A percentile compares a stretch with the other conserved stretches of the same genome.
Evolutionary conservation across 257 asterid species (phyloP).

Genomic region (Misopates orontium): DNA sequence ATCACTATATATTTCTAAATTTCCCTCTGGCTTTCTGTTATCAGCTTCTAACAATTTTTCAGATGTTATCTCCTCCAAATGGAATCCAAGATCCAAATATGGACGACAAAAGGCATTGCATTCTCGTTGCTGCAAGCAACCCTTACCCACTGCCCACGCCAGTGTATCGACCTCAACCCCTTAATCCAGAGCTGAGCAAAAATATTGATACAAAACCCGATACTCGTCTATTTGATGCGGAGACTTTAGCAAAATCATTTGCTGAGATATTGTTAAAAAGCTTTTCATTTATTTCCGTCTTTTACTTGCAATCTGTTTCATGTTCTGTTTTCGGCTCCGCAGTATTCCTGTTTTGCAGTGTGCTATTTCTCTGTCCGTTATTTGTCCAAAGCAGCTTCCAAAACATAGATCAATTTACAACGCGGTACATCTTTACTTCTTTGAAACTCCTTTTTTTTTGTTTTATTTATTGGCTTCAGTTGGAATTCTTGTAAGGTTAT

Average conservation of each 20-base stretch:
- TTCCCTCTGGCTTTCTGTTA: conserved; percentile 9
- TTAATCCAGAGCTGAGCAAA: conserved; percentile 55
- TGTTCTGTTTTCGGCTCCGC: conserved; percentile 22
- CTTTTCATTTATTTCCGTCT: background rate
- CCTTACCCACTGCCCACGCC: conserved; percentile 83
- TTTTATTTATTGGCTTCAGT: too few species aligned
- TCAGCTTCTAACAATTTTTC: conserved; percentile 21
- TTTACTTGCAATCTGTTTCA: conserved; percentile 13
- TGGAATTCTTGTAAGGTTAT: conserved; percentile 17
- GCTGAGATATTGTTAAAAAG: conserved; percentile 57
- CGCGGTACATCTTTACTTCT: conserved; percentile 53
- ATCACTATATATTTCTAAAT: too few species aligned
- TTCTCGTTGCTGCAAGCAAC: conserved; percentile 91
- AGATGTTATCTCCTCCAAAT: conserved; percentile 69
- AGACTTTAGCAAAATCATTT: conserved; percentile 76
- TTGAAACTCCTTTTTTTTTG: conserved; percentile 12
- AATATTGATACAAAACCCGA: conserved; percentile 56
- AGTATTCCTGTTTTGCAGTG: conserved; percentile 54
- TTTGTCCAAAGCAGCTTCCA: conserved; percentile 94
- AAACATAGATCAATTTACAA: conserved; percentile 73
- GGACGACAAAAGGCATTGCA: conserved; percentile 79
- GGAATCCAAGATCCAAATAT: conserved; percentile 65
- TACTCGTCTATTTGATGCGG: conserved; percentile 70
- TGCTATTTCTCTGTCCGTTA: conserved; percentile 79
- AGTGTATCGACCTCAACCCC: conserved; percentile 62